Base-by-base conservation (phyloP, 805 yeast species). In the Candida corydali region DNA sequence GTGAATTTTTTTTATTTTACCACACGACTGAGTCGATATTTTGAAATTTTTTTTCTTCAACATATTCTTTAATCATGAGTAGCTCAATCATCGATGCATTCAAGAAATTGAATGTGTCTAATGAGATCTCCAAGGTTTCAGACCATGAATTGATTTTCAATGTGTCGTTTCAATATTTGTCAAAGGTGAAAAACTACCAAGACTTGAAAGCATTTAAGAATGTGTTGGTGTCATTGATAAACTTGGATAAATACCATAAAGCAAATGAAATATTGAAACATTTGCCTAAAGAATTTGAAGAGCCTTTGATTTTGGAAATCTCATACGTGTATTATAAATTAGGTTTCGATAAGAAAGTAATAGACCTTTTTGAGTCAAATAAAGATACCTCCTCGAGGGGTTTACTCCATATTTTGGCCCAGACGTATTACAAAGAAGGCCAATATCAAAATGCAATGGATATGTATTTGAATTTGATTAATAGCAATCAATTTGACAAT, bases 281-380 rank as follows among this genome's bases (percentile, higher is more conserved):
- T 26, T 61, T 65, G 12, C 56, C 69, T 1, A 62, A 61, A 12
- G 68, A 62, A 5, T 51, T 65, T 20, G 60, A 58, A 9, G 49
- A 44, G 11, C 51, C 54, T 16, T 59, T 73, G 22, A 49, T 68
- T 2, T 51, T 80, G 41, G 85, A 78, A 49, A 61, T 65, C 19
- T 78, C 80, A 3, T 82, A 83, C 48, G 63, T 79, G 6, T 70
- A 70, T 49, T 82, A 83, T 57, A 75, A 79, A 43, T 48, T 72
- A 5, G 84, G 80, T 15, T 51, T 69, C 31, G 54, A 69, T 22
- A 63, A 45, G 5, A 47, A 38, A 26, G 44, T 55, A 33, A 40
- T 54, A 24, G 39, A 52, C 22, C 37, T 63, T 16, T 52, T 49
- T 37, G 33, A 44, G 11, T 29, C 41, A 11, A 17, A 10, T 16